Evolutionary conservation across 306 rosid species (phyloP).

Genomic region (Acacia acuminata): DNA sequence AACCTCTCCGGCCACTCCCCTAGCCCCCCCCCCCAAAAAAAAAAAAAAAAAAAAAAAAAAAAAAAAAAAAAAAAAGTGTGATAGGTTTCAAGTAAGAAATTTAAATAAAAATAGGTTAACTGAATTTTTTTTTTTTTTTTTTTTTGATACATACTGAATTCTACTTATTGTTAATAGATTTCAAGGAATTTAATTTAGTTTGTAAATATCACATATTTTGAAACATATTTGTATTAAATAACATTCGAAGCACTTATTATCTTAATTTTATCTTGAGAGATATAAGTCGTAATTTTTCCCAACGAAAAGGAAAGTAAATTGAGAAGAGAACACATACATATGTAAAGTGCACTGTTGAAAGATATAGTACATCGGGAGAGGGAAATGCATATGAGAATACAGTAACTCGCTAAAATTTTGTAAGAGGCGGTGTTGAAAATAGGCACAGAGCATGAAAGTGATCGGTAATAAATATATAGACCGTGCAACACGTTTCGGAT

Average conservation of each 20-base stretch:
- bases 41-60: too few relatives aligned
- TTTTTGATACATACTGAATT: too few relatives aligned
- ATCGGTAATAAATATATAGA: background rate
- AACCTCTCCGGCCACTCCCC: too few relatives aligned
- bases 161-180: too few relatives aligned
- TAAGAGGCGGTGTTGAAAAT: background rate
- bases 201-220: too few relatives aligned
- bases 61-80: too few relatives aligned
- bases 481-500: background rate
- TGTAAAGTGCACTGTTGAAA: background rate
- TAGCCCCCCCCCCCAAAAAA: accelerated
- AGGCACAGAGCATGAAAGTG: background rate
- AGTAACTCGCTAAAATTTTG: background rate
- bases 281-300: background rate
- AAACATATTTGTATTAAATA: too few relatives aligned
- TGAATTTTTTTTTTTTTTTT: too few relatives aligned
- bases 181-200: too few relatives aligned
- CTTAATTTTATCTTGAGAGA: too few relatives aligned
- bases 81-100: background rate
- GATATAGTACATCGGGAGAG: background rate
- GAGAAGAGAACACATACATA: background rate
- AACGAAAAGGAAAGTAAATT: background rate
- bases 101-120: background rate
- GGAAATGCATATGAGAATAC: background rate
- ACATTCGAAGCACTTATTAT: too few relatives aligned